phyloP scores from a whole-genome alignment of 2,329 filamentous ascomycete genomes.

The Curvularia hawaiiensis region DNA sequence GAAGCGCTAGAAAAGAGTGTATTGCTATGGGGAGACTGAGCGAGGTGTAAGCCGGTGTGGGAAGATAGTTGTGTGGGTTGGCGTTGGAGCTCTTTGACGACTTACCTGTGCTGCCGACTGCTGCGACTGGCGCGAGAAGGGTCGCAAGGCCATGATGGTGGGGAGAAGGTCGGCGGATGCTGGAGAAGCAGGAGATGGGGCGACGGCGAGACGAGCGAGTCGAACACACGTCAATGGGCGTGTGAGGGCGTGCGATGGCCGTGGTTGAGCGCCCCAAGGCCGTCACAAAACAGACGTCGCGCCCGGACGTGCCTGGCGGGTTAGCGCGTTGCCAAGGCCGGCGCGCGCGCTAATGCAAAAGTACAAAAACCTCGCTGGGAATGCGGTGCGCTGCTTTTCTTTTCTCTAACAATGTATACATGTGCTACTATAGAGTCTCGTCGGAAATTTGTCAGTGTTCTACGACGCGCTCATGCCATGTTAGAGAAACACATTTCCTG shows the following conservation, averaged over 20 bases:
- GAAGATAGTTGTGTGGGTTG: not conserved
- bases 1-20: conserved; percentile 20
- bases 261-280: conserved; percentile 13
- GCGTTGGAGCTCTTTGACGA: conserved; percentile 8
- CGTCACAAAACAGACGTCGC: conserved; percentile 36
- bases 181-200: not conserved
- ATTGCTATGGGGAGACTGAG: conserved; percentile 20
- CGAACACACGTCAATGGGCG: conserved; percentile 2
- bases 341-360: conserved; percentile 22
- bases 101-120: conserved; percentile 32
- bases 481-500: conserved; percentile 73
- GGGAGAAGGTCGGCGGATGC: not conserved
- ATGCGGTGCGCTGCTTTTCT: conserved; percentile 49
- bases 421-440: conserved; percentile 99
- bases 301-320: conserved; percentile 12
- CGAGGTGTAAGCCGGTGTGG: conserved; percentile 1
- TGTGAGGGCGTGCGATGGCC: conserved; percentile 6
- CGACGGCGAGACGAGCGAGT: not conserved
- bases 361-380: conserved; percentile 26
- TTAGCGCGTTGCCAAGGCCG: conserved; percentile 23
- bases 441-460: conserved; percentile 88
- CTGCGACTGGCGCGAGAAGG: conserved; percentile 37
- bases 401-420: conserved; percentile 69
- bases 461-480: conserved; percentile 99
- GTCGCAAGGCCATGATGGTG: conserved; percentile 31